phyloP scores from a whole-genome alignment of 495 filamentous ascomycete species.

The Hypoxylon lienhwacheense region DNA sequence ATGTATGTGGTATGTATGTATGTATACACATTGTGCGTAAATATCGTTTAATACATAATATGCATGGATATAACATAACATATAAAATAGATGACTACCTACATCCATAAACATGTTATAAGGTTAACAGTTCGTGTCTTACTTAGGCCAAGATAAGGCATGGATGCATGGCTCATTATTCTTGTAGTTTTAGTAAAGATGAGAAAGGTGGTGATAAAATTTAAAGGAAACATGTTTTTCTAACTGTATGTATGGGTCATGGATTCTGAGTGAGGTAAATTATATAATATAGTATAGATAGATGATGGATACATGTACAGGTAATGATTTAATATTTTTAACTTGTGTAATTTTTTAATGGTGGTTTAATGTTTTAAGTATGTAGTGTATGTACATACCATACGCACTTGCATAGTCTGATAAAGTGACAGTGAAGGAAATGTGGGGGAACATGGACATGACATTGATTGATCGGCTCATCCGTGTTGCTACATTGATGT shows the following conservation, averaged over 20 bases:
- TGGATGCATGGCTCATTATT: background rate
- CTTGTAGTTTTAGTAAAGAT: too few relatives aligned
- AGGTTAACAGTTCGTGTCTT: background rate
- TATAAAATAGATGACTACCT: too few relatives aligned
- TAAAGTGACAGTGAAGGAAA: conserved; percentile 5
- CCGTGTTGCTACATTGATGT: conserved; percentile 1
- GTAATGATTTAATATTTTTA: too few relatives aligned
- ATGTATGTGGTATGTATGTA: conserved; percentile 6
- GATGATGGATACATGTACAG: background rate
- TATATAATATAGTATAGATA: background rate
- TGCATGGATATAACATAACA: too few relatives aligned
- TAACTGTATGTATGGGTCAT: too few relatives aligned
- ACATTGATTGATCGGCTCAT: background rate
- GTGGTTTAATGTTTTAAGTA: too few relatives aligned
- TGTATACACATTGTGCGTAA: background rate
- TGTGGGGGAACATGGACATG: conserved; percentile 20
- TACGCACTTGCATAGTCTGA: too few relatives aligned
- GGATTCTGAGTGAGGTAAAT: background rate
- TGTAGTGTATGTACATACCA: background rate
- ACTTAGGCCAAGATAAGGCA: conserved; percentile 14
- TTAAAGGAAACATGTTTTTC: too few relatives aligned
- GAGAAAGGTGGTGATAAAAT: too few relatives aligned
- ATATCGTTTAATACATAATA: too few relatives aligned
- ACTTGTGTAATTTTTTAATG: background rate
- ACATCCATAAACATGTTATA: too few relatives aligned